phyloP scores from a whole-genome alignment of 805 yeast species.

The Wickerhamiella lipophila region DNA sequence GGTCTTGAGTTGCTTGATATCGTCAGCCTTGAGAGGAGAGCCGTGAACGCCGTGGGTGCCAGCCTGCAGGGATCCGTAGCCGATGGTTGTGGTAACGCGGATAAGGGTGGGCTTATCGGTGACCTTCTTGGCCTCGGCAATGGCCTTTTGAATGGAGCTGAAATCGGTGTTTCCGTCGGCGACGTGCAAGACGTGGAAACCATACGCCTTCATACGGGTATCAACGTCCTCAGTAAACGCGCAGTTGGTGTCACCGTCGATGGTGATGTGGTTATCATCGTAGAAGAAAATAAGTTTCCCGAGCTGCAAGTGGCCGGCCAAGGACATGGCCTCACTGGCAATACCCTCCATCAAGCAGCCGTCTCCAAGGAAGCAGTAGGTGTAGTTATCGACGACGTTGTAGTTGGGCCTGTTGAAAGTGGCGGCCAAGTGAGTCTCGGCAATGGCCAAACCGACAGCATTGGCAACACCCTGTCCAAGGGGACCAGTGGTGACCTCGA shows the following conservation, averaged over 20 bases:
- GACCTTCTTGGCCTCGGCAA: constrained; percentile 67
- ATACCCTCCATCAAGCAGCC: constrained; percentile 99
- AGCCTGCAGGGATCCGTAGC: constrained; percentile 73
- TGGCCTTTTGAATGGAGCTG: constrained; percentile 55
- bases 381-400: constrained; percentile 58
- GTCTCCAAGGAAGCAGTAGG: constrained; percentile 81
- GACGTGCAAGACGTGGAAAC: constrained; percentile 79
- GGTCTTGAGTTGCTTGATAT: constrained; percentile 71
- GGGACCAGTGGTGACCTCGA: constrained; percentile 97
- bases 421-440: constrained; percentile 84
- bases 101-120: constrained; percentile 80
- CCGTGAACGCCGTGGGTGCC: constrained; percentile 95
- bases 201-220: constrained; percentile 78
- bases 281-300: constrained; percentile 88
- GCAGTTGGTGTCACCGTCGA: constrained; percentile 80
- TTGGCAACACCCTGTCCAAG: constrained; percentile 95
- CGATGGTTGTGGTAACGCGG: constrained; percentile 81
- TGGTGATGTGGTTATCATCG: constrained; percentile 94
- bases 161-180: constrained; percentile 71
- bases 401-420: constrained; percentile 81
- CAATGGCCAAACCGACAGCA: constrained; percentile 94
- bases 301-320: constrained; percentile 92
- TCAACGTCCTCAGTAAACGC: constrained; percentile 90
- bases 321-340: constrained; percentile 81
- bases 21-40: constrained; percentile 88